A percentile compares a stretch with the other conserved stretches of the same genome.
Evolutionary conservation across 768 basidiomycete species (phyloP).

Genomic region (Cystobasidium tubakii): DNA sequence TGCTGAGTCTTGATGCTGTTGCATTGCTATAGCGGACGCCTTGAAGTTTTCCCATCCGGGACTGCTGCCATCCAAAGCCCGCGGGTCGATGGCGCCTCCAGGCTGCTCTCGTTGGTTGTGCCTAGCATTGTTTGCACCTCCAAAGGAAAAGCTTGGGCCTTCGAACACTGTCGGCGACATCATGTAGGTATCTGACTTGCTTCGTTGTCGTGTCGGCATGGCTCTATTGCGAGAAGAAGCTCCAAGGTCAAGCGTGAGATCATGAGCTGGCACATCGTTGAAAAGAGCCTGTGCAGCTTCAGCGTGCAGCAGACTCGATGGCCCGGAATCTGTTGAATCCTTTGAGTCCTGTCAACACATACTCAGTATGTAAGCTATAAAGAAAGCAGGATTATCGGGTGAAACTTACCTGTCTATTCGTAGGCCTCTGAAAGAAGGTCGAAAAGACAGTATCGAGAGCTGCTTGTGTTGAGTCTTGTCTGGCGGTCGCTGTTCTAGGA

Average conservation of each 20-base stretch:
- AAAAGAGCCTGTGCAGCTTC: constrained; percentile 21
- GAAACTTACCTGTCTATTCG: constrained; percentile 10
- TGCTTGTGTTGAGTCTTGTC: constrained; percentile 35
- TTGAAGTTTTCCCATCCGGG: constrained; percentile 13
- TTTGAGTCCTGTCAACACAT: constrained; percentile 7
- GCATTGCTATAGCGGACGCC: not conserved
- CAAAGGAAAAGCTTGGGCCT: not conserved
- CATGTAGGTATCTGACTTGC: constrained; percentile 36
- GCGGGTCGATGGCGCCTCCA: constrained; percentile 11
- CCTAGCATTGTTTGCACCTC: not conserved
- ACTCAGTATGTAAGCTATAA: not conserved
- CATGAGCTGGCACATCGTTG: constrained; percentile 12
- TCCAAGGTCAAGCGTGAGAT: constrained; percentile 27
- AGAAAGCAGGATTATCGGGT: not conserved
- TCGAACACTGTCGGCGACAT: not conserved
- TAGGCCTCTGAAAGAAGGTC: constrained; percentile 25
- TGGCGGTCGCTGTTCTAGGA: constrained; percentile 11
- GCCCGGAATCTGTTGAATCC: constrained; percentile 32
- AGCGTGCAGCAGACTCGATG: not conserved
- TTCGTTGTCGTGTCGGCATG: constrained; percentile 5
- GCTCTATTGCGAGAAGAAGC: not conserved
- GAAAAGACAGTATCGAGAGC: constrained; percentile 35
- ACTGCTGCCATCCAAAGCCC: not conserved
- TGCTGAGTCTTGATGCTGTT: constrained; percentile 9
- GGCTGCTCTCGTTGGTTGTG: not conserved